Evolutionary conservation across 1,139 yeast species (phyloP).

Genomic region (Candida sojae): DNA sequence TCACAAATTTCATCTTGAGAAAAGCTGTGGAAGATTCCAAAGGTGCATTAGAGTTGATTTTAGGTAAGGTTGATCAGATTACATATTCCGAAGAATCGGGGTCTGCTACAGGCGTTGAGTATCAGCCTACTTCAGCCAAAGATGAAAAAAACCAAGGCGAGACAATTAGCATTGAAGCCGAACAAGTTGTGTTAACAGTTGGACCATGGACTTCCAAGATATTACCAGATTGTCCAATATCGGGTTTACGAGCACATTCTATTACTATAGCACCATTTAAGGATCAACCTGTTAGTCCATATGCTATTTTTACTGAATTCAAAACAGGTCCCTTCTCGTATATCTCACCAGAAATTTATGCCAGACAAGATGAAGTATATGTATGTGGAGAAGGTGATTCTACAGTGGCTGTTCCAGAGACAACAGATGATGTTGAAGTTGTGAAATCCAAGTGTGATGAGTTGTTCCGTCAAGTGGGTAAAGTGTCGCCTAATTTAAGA

Average conservation of each 20-base stretch:
- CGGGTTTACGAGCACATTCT: conserved; percentile 92
- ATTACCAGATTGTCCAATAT: conserved; percentile 87
- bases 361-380: conserved; percentile 93
- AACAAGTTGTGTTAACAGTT: conserved; percentile 78
- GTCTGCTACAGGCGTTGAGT: conserved; percentile 64
- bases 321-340: conserved; percentile 64
- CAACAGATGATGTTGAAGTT: conserved; percentile 91
- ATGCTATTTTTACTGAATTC: conserved; percentile 91
- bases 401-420: conserved; percentile 86
- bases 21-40: conserved; percentile 71
- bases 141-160: conserved; percentile 23
- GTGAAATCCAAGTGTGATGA: conserved; percentile 88
- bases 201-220: conserved; percentile 98
- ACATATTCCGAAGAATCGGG: conserved; percentile 63
- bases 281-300: conserved; percentile 76
- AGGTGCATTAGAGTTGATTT: conserved; percentile 80
- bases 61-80: conserved; percentile 80
- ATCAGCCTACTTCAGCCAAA: conserved; percentile 59
- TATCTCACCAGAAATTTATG: conserved; percentile 91
- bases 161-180: conserved; percentile 54
- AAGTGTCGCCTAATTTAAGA: conserved; percentile 68
- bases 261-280: conserved; percentile 83
- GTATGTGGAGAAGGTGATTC: conserved; percentile 98
- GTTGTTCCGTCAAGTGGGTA: conserved; percentile 78
- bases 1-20: conserved; percentile 76